Evolutionary conservation across 1,284 basidiomycete genomes (phyloP), one percentile per base, ranked within the genome.

Genomic region (Wolfiporia cocos): DNA sequence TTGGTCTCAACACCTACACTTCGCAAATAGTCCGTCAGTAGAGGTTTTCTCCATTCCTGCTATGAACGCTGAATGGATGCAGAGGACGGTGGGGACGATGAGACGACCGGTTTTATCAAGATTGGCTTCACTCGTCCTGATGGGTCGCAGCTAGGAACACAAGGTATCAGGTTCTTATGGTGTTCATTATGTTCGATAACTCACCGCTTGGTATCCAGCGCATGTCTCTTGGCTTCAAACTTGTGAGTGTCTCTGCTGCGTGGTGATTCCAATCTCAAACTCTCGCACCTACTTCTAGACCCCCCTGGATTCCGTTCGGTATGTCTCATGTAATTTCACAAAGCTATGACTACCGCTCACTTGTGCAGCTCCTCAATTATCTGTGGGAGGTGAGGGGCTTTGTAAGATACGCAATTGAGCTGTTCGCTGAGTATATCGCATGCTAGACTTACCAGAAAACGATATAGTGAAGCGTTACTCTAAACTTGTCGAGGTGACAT

Each of bases 221-320:
- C 73, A 77, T 48, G 73, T 74, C 42, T 57, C 71, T 11, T 86
- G 80, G 76, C 61, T 81, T 19, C 78, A 80, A 52, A 69, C 71
- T 23, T 79, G 77, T 79, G 54, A 57, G 75, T 58, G 3, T n/a
- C n/a, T n/a, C n/a, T n/a, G n/a, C n/a, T n/a, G n/a, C n/a, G n/a
- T n/a, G n/a, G n/a, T n/a, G n/a, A n/a, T n/a, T n/a, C n/a, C n/a
- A n/a, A n/a, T n/a, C n/a, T n/a, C n/a, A n/a, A n/a, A n/a, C n/a
- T n/a, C n/a, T n/a, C n/a, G n/a, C n/a, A n/a, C n/a, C n/a, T n/a
- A n/a, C n/a, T n/a, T n/a, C 5, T 30, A 78, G 76, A 81, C 56
- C 71, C 78, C 0, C 64, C 70, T 22, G 78, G 79, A 11, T 81
- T 83, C 64, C 68, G 78, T 41, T 57, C 64, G 66, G 70, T 86